These are phyloP conservation scores for Lonicera japonica DNA, from an alignment of 129 eudicot genomes.

Conservation along the genomic window DNA sequence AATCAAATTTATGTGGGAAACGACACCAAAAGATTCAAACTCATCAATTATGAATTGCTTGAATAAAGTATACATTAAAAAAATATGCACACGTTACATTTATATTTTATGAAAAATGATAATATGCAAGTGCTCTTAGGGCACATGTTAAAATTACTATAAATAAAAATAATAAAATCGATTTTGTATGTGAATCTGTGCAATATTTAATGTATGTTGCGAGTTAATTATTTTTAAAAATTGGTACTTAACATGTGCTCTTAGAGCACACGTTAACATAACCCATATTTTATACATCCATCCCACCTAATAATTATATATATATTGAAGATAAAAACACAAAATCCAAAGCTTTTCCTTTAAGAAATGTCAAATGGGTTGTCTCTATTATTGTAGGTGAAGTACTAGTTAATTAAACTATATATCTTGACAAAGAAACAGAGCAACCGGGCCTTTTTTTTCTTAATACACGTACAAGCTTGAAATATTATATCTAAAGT, in stretches of 20 bases:
- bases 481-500: no score
- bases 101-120: no score
- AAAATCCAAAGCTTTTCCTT: constrained; percentile 30
- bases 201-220: no score
- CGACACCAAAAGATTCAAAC: constrained; percentile 15
- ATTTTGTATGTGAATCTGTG: no score
- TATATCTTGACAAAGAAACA: neutral
- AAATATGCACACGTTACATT: constrained; percentile 25
- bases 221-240: no score
- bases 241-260: no score
- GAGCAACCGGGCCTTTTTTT: neutral
- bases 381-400: constrained; percentile 25
- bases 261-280: no score
- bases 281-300: constrained; percentile 28
- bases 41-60: constrained; percentile 35
- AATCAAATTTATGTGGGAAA: constrained; percentile 11
- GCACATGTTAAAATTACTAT: no score
- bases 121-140: no score
- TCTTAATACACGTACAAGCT: neutral
- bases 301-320: constrained; percentile 23
- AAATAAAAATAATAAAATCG: no score
- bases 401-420: neutral
- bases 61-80: constrained; percentile 14
- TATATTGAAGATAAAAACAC: constrained; percentile 20
- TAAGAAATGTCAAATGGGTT: constrained; percentile 34